A percentile compares a stretch with the other conserved stretches of the same genome.
Evolutionary conservation across 2,329 filamentous ascomycete genomes (phyloP).

Genomic region (Teratosphaeria destructans): DNA sequence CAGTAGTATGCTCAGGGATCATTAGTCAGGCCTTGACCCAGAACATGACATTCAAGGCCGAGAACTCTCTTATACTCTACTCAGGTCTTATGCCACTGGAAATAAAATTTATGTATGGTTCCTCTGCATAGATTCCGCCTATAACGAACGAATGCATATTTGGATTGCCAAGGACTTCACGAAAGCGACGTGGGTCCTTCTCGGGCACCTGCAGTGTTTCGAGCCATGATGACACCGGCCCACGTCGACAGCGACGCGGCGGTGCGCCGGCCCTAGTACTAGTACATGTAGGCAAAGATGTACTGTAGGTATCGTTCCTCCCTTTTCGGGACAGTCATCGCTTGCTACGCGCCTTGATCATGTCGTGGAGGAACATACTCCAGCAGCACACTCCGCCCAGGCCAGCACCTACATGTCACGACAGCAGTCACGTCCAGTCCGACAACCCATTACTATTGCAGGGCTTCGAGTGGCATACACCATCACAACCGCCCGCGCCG

Average conservation of each 20-base stretch:
- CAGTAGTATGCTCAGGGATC: too few species aligned
- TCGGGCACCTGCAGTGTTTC: not conserved
- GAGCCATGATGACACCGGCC: not conserved
- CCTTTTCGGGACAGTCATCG: not conserved
- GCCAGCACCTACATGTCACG: not conserved
- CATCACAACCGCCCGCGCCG: slow-evolving; percentile 28
- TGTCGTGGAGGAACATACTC: not conserved
- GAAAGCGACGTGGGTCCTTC: not conserved
- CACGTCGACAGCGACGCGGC: not conserved
- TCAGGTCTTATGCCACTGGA: too few species aligned
- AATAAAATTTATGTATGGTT: not conserved
- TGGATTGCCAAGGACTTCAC: not conserved
- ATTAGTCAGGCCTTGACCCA: too few species aligned
- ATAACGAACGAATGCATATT: not conserved
- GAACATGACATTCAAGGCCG: too few species aligned
- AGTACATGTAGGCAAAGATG: not conserved
- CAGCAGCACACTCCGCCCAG: not conserved
- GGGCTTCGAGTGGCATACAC: slow-evolving; percentile 63
- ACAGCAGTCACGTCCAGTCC: not conserved
- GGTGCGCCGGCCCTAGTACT: not conserved
- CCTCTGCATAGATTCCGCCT: not conserved
- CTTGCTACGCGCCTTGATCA: not conserved
- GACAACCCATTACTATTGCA: slow-evolving; percentile 49
- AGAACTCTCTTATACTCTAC: too few species aligned
- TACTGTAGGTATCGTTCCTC: not conserved